These are phyloP conservation scores for Aspergillus arachidicola DNA, from an alignment of 2,329 filamentous ascomycete genomes.

Conservation along the genomic window DNA sequence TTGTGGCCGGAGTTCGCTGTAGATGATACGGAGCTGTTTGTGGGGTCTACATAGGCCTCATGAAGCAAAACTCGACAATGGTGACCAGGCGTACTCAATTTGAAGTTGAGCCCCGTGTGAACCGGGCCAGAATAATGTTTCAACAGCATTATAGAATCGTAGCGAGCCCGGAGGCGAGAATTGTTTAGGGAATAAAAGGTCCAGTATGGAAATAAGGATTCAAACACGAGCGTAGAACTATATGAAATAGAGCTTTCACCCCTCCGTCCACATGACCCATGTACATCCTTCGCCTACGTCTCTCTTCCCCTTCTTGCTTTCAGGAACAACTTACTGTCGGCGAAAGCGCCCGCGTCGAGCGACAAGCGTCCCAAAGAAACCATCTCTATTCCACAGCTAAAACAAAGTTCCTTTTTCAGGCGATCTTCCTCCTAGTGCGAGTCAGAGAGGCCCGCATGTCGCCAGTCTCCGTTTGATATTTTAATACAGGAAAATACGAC, in stretches of 20 bases:
- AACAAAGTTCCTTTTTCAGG: slow-evolving; percentile 44
- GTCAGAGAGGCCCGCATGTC: slow-evolving; percentile 41
- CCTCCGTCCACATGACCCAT: slow-evolving; percentile 23
- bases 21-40: neutral
- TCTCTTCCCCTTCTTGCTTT: slow-evolving; percentile 14
- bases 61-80: neutral
- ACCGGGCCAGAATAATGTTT: slow-evolving; percentile 10
- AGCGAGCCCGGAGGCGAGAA: slow-evolving; percentile 21
- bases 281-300: slow-evolving; percentile 23
- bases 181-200: slow-evolving; percentile 16
- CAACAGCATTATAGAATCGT: slow-evolving; percentile 8
- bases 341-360: slow-evolving; percentile 21
- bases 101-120: neutral
- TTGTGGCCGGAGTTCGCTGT: neutral
- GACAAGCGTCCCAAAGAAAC: slow-evolving; percentile 29
- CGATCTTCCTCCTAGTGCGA: slow-evolving; percentile 43
- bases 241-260: slow-evolving; percentile 28
- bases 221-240: slow-evolving; percentile 28
- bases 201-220: slow-evolving; percentile 26
- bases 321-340: slow-evolving; percentile 21
- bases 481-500: slow-evolving; percentile 46
- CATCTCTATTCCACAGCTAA: slow-evolving; percentile 45
- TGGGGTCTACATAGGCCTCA: neutral
- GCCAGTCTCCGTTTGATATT: slow-evolving; percentile 43
- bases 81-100: neutral